A percentile compares a stretch with the other conserved stretches of the same genome.
Conservation (phyloP, 768 basidiomycete species). For the Scleroderma citrinum region DNA sequence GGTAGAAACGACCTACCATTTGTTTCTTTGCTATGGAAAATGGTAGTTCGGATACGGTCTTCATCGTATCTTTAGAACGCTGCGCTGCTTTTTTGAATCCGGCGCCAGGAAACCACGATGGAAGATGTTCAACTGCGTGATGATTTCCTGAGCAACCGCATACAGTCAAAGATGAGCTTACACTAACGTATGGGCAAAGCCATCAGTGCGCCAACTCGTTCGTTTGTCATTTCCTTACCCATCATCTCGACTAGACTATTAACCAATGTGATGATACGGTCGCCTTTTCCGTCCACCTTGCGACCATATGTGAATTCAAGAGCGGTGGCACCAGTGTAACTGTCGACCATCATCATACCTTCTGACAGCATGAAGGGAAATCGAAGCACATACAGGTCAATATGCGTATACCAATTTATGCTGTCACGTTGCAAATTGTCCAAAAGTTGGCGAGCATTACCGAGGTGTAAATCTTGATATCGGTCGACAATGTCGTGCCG, state of each 20-base stretch:
- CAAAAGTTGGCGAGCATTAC: slow-evolving; percentile 1
- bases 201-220: background rate
- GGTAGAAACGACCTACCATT: background rate
- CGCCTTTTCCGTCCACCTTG: background rate
- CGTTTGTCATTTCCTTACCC: background rate
- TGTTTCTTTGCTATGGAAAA: slow-evolving; percentile 4
- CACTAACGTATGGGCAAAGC: slow-evolving; percentile 8
- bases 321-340: background rate
- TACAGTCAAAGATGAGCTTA: background rate
- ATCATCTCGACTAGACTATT: background rate
- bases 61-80: background rate
- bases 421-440: background rate
- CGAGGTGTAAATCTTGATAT: slow-evolving; percentile 4
- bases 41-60: background rate
- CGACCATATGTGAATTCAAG: slow-evolving; percentile 5
- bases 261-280: slow-evolving; percentile 2
- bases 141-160: background rate
- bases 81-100: slow-evolving; percentile 4
- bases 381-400: slow-evolving; percentile 2
- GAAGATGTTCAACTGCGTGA: slow-evolving; percentile 7
- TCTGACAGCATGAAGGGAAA: too few relatives aligned
- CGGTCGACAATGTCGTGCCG: slow-evolving; percentile 1
- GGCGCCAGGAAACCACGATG: slow-evolving; percentile 10
- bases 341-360: background rate
- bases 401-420: background rate